Evolutionary conservation across 805 yeast genomes (phyloP).

Genomic region (Hanseniaspora singularis): DNA sequence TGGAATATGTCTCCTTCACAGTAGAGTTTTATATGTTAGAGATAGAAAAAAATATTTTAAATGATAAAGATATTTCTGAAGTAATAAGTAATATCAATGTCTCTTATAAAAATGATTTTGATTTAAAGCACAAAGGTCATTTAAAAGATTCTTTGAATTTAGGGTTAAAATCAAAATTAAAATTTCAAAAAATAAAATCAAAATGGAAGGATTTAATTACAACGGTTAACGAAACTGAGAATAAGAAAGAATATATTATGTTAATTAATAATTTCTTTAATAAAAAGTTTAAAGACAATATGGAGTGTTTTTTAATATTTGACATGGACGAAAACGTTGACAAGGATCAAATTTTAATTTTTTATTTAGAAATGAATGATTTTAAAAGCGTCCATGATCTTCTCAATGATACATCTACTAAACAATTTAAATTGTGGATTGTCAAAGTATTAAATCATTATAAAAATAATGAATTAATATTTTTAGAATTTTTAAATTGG

Average conservation of each 20-base stretch:
- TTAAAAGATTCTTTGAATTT: background rate
- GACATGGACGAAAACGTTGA: background rate
- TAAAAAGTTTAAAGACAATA: background rate
- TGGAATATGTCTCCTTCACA: background rate
- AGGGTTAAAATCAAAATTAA: background rate
- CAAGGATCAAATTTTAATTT: background rate
- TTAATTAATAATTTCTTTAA: background rate
- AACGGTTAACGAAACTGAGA: background rate
- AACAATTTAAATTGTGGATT: background rate
- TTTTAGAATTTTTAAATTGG: conserved; percentile 1
- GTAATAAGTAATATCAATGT: background rate
- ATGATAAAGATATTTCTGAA: background rate
- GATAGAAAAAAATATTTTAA: background rate
- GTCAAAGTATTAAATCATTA: background rate
- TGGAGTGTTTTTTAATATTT: background rate
- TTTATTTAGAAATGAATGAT: conserved; percentile 6
- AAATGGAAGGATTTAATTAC: background rate
- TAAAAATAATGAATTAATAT: background rate
- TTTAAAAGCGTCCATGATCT: background rate
- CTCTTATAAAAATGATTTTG: background rate
- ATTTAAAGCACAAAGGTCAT: background rate
- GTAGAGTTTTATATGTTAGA: background rate
- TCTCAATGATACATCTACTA: background rate
- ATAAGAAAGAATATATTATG: background rate
- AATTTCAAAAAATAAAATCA: background rate